A percentile compares a stretch with the other conserved stretches of the same genome.
These are phyloP conservation scores for Microascus cirrosus DNA, from an alignment of 2,329 filamentous ascomycete genomes.

Conservation along the genomic window DNA sequence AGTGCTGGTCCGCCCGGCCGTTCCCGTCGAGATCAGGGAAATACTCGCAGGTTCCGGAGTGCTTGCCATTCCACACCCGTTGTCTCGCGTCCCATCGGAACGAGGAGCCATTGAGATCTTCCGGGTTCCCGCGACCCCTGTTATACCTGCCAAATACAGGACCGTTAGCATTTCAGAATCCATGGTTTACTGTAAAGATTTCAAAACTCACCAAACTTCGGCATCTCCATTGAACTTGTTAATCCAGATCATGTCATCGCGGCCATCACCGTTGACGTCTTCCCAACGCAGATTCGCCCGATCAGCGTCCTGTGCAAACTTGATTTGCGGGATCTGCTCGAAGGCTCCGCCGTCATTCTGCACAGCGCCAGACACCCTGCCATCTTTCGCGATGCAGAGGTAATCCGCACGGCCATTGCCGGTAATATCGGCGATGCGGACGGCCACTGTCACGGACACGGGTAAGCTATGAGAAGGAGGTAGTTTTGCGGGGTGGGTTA, in stretches of 20 bases:
- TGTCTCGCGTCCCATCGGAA: constrained; percentile 9
- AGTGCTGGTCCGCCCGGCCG: constrained; percentile 13
- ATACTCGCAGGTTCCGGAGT: constrained; percentile 10
- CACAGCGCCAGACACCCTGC: constrained; percentile 13
- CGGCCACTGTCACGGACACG: constrained; percentile 6
- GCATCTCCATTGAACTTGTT: constrained; percentile 23
- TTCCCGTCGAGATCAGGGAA: constrained; percentile 16
- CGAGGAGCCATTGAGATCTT: constrained; percentile 5
- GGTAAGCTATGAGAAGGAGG: too few species aligned
- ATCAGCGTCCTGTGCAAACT: constrained; percentile 15
- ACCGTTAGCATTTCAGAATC: too few species aligned
- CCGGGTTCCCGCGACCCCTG: background rate
- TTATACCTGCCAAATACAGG: too few species aligned
- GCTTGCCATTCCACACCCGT: constrained; percentile 6
- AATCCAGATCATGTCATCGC: constrained; percentile 20
- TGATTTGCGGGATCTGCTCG: constrained; percentile 16
- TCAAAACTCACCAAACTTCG: constrained; percentile 13
- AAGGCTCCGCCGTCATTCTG: constrained; percentile 10
- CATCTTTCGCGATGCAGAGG: constrained; percentile 18
- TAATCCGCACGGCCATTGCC: constrained; percentile 18
- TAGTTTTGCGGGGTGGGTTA: too few species aligned
- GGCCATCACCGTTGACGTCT: constrained; percentile 25
- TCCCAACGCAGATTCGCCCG: constrained; percentile 23
- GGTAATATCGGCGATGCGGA: constrained; percentile 19
- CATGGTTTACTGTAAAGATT: too few species aligned